Evolutionary conservation across 192 early-diverging fungal species (phyloP).

Genomic region (Coemansia sp.): DNA sequence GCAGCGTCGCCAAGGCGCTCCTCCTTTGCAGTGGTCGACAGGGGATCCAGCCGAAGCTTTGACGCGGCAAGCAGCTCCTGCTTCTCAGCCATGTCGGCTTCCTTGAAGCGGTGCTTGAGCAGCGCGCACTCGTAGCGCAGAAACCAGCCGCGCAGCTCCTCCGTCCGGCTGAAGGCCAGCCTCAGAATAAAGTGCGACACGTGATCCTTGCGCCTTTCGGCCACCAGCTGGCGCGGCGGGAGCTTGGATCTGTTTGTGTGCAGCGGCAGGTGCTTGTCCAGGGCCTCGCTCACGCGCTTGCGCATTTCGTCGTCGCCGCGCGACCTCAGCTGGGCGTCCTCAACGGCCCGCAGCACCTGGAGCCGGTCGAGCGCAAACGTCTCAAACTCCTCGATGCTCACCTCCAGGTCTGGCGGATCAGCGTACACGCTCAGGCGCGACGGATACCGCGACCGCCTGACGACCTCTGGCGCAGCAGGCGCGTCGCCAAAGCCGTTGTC

Average conservation of each 20-base stretch:
- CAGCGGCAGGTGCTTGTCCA: slow-evolving; percentile 65
- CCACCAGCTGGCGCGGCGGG: slow-evolving; percentile 45
- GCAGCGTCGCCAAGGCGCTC: slow-evolving; percentile 14
- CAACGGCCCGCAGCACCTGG: slow-evolving; percentile 78
- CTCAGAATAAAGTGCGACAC: slow-evolving; percentile 81
- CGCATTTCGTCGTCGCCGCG: slow-evolving; percentile 60
- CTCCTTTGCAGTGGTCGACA: slow-evolving; percentile 20
- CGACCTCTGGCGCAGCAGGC: slow-evolving; percentile 37
- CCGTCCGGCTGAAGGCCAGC: slow-evolving; percentile 66
- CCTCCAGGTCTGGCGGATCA: slow-evolving; percentile 45
- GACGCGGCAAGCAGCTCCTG: slow-evolving; percentile 43
- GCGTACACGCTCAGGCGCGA: slow-evolving; percentile 41
- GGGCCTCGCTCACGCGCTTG: slow-evolving; percentile 53
- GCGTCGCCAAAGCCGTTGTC: slow-evolving; percentile 17
- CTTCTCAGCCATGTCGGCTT: slow-evolving; percentile 38
- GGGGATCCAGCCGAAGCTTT: slow-evolving; percentile 21
- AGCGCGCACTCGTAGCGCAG: slow-evolving; percentile 68
- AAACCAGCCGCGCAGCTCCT: slow-evolving; percentile 75
- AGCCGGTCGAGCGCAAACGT: slow-evolving; percentile 55
- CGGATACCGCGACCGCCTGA: slow-evolving; percentile 51
- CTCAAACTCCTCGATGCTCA: slow-evolving; percentile 57
- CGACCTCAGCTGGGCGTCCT: slow-evolving; percentile 76
- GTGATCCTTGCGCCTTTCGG: slow-evolving; percentile 76
- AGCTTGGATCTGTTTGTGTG: slow-evolving; percentile 55
- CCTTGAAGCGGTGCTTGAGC: slow-evolving; percentile 65